These are phyloP conservation scores for Pseudonitzschia pungens DNA, from an alignment of 108 stramenopile genomes.

Conservation along the genomic window DNA sequence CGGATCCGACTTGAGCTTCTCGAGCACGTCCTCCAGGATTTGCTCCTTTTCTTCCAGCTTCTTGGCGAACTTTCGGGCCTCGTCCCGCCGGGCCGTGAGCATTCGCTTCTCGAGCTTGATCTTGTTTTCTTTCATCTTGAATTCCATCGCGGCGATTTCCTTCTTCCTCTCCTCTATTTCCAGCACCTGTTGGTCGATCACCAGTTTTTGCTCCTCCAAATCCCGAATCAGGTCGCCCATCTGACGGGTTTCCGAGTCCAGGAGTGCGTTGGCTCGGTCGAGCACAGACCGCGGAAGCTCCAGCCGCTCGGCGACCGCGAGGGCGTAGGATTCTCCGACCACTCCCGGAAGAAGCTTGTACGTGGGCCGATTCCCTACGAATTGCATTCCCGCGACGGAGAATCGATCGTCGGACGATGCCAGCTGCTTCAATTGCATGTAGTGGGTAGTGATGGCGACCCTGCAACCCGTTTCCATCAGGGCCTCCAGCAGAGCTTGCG, in stretches of 20 bases:
- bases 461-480: constrained; percentile 80
- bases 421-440: constrained; percentile 88
- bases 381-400: constrained; percentile 91
- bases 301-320: constrained; percentile 85
- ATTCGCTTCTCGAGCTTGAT: constrained; percentile 65
- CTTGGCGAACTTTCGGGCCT: constrained; percentile 77
- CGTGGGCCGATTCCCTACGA: constrained; percentile 83
- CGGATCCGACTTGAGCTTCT: constrained; percentile 75
- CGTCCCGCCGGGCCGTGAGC: constrained; percentile 70
- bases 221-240: constrained; percentile 87
- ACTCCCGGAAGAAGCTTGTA: constrained; percentile 89
- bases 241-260: constrained; percentile 84
- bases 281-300: constrained; percentile 72
- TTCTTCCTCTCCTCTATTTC: constrained; percentile 68
- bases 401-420: constrained; percentile 86
- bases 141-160: constrained; percentile 72
- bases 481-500: constrained; percentile 90
- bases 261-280: constrained; percentile 69
- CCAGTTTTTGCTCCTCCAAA: constrained; percentile 75
- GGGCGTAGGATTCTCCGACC: constrained; percentile 91
- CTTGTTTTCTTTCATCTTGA: constrained; percentile 67
- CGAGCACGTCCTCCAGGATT: constrained; percentile 80
- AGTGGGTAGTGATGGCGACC: constrained; percentile 94
- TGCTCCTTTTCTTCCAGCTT: constrained; percentile 89
- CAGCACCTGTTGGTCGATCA: constrained; percentile 64